phyloP scores from a whole-genome alignment of 768 basidiomycete species.

The Suillus subalutaceus region DNA sequence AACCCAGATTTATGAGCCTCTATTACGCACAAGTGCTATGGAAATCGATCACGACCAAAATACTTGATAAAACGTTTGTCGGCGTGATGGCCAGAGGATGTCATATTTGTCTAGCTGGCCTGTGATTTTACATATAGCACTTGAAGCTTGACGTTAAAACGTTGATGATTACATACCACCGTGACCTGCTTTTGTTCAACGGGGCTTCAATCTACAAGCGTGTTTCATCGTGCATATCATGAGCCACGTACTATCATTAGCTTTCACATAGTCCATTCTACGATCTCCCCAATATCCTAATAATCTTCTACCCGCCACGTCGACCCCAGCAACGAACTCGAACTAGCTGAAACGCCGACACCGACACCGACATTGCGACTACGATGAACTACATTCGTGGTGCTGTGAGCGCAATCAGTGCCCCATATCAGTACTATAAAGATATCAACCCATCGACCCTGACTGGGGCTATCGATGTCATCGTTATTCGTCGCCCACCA shows the following conservation, averaged over 20 bases:
- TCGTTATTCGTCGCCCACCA: constrained; percentile 78
- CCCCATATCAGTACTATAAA: constrained; percentile 89
- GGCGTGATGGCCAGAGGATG: background rate
- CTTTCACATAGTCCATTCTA: background rate
- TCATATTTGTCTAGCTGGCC: constrained; percentile 2
- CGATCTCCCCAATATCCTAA: background rate
- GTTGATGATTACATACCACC: background rate
- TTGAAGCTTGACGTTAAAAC: background rate
- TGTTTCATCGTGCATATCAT: constrained; percentile 6
- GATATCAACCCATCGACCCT: constrained; percentile 96
- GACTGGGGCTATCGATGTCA: constrained; percentile 98
- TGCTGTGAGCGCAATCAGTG: constrained; percentile 82
- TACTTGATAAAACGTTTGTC: constrained; percentile 1
- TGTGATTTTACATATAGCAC: background rate
- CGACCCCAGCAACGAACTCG: background rate
- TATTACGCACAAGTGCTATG: background rate
- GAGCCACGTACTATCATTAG: background rate
- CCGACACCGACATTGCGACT: background rate
- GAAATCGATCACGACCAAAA: background rate
- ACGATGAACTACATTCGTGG: constrained; percentile 88
- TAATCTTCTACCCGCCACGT: background rate
- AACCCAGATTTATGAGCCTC: background rate
- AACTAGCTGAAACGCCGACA: background rate
- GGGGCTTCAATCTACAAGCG: background rate
- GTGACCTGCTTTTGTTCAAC: background rate